A percentile compares a stretch with the other conserved stretches of the same genome.
phyloP scores from a whole-genome alignment of 331 rosid species.

The Prunus yedoensis region DNA sequence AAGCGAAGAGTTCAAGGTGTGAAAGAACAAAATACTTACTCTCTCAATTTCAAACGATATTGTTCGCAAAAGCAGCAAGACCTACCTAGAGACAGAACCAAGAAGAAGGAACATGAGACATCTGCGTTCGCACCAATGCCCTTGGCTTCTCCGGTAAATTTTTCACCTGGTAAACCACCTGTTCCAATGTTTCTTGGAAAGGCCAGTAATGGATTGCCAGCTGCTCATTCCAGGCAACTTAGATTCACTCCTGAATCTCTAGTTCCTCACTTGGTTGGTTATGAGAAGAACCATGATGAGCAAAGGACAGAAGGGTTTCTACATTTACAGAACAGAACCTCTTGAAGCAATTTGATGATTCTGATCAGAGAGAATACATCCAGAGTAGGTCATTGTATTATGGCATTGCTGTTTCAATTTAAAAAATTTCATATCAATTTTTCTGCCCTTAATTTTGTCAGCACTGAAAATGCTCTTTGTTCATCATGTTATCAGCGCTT shows the following conservation, averaged over 20 bases:
- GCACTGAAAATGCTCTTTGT: conserved; percentile 8
- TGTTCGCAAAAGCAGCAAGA: not conserved
- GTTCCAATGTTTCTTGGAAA: conserved; percentile 26
- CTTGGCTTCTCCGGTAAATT: conserved; percentile 12
- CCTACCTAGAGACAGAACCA: conserved; percentile 6
- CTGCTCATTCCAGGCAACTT: conserved; percentile 15
- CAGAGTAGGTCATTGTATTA: conserved; percentile 25
- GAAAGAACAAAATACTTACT: conserved; percentile 1
- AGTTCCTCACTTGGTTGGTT: conserved; percentile 12
- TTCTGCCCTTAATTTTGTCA: not conserved
- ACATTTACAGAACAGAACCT: conserved; percentile 29
- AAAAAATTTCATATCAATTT: not conserved
- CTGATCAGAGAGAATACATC: conserved; percentile 29
- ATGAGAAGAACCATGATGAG: conserved; percentile 24
- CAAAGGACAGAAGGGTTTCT: conserved; percentile 27
- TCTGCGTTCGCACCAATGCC: conserved; percentile 23
- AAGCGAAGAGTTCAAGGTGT: conserved; percentile 21
- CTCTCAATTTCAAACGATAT: conserved; percentile 13
- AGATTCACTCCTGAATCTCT: conserved; percentile 9
- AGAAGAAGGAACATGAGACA: conserved; percentile 16
- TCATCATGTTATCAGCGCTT: conserved; percentile 30
- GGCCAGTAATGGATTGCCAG: conserved; percentile 10
- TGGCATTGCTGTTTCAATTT: not conserved
- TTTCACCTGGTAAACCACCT: conserved; percentile 34
- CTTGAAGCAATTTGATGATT: conserved; percentile 32